Conservation (phyloP, 202 grass and related monocot genomes). For the Digitaria exilis region DNA sequence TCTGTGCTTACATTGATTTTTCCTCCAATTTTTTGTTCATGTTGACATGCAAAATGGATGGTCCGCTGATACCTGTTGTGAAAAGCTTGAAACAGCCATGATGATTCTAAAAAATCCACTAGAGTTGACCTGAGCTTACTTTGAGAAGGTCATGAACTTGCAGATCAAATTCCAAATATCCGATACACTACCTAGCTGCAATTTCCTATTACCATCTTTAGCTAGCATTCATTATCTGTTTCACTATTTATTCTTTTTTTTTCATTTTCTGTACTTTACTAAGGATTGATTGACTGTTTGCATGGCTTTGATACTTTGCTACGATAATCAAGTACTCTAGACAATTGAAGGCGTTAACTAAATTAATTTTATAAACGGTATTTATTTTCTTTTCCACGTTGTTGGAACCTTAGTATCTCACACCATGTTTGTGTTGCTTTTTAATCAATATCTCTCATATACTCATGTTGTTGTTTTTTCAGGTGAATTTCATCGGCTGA, state of each 20-base stretch:
- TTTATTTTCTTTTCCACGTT: not conserved
- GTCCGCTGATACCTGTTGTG: not conserved
- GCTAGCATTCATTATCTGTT: not conserved
- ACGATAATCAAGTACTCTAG: not conserved
- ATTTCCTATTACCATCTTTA: not conserved
- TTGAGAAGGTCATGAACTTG: not conserved
- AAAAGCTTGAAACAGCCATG: constrained; percentile 6
- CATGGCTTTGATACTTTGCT: not conserved
- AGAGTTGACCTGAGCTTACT: not conserved
- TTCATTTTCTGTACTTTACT: not conserved
- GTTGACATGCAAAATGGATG: not conserved
- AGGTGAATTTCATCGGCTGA: constrained; percentile 32
- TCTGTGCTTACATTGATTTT: not conserved
- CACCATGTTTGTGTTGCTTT: not conserved
- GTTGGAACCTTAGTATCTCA: not conserved
- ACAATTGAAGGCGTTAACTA: not conserved
- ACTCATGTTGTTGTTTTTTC: constrained; percentile 15
- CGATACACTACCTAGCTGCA: not conserved
- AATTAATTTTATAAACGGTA: constrained; percentile 1
- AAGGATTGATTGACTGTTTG: not conserved
- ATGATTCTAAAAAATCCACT: not conserved
- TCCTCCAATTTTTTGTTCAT: not conserved
- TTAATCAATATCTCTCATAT: not conserved
- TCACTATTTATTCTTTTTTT: not conserved
- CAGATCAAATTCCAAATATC: not conserved